Conservation (phyloP, 345 rosid species). For the Acer saccharum region DNA sequence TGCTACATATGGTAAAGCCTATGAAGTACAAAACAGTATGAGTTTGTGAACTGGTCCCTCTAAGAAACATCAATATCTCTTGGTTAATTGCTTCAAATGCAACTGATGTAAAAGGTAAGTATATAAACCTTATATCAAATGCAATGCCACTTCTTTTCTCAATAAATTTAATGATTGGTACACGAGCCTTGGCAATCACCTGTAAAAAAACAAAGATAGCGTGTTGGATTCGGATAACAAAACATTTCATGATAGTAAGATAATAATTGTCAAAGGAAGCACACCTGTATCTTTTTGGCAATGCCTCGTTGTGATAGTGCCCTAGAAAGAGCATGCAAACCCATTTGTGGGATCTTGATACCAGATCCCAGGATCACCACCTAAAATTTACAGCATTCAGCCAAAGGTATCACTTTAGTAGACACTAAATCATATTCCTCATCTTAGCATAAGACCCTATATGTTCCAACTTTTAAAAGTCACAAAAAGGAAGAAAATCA, state of each 20-base stretch:
- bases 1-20: neutral
- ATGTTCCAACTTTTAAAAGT: neutral
- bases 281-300: conserved; percentile 81
- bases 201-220: conserved; percentile 29
- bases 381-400: conserved; percentile 33
- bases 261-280: conserved; percentile 13
- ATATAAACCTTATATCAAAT: conserved; percentile 76
- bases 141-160: conserved; percentile 82
- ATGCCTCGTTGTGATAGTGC: conserved; percentile 80
- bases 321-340: conserved; percentile 77
- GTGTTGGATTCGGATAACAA: conserved; percentile 14
- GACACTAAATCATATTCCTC: conserved; percentile 7
- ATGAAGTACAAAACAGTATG: too few relatives aligned
- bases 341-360: conserved; percentile 65
- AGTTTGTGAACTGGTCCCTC: neutral
- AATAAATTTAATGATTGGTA: conserved; percentile 89
- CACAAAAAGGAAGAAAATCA: neutral
- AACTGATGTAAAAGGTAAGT: conserved; percentile 11
- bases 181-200: conserved; percentile 96
- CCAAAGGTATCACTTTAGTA: conserved; percentile 6
- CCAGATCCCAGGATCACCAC: conserved; percentile 85
- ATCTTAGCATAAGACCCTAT: neutral
- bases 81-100: neutral
- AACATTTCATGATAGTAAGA: neutral
- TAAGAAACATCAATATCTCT: neutral